A percentile compares a stretch with the other conserved stretches of the same genome.
phyloP scores from a whole-genome alignment of 441 rosid species.

The Theobroma grandiflorum region DNA sequence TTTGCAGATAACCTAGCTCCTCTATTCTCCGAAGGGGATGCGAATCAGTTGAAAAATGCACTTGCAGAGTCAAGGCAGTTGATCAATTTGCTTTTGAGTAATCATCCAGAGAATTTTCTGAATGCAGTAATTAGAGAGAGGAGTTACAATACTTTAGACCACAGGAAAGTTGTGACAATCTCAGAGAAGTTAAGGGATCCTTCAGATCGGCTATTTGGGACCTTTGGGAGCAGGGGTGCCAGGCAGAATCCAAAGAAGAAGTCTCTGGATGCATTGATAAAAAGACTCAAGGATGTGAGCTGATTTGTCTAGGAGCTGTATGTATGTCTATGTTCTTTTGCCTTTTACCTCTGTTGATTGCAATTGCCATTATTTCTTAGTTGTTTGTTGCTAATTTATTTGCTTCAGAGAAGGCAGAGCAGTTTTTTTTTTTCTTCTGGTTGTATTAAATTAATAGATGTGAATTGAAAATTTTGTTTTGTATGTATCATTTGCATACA shows the following conservation, averaged over 20 bases:
- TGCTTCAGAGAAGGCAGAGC: slow-evolving; percentile 26
- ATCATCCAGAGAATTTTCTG: slow-evolving; percentile 86
- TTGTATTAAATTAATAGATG: slow-evolving; percentile 39
- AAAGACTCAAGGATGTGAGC: slow-evolving; percentile 84
- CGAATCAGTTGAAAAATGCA: slow-evolving; percentile 83
- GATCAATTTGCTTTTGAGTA: slow-evolving; percentile 83
- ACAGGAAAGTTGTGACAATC: slow-evolving; percentile 77
- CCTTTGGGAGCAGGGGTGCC: slow-evolving; percentile 88
- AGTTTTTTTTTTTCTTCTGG: slow-evolving; percentile 26
- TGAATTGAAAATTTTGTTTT: slow-evolving; percentile 34
- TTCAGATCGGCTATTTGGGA: slow-evolving; percentile 86
- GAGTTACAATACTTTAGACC: slow-evolving; percentile 81
- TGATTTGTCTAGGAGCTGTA: slow-evolving; percentile 48
- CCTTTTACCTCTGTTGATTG: slow-evolving; percentile 37
- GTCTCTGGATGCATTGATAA: slow-evolving; percentile 84
- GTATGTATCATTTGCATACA: slow-evolving; percentile 37
- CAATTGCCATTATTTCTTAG: slow-evolving; percentile 43
- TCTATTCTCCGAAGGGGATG: slow-evolving; percentile 75
- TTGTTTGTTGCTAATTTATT: slow-evolving; percentile 31
- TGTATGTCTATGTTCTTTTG: slow-evolving; percentile 36
- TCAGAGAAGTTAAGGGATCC: slow-evolving; percentile 92
- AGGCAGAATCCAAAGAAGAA: slow-evolving; percentile 89
- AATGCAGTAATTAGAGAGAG: slow-evolving; percentile 89
- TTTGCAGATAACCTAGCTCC: slow-evolving; percentile 81
- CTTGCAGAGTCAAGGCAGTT: slow-evolving; percentile 83